Conservation (phyloP, 192 early-diverging fungal genomes). For the Helicostylum pulchrum region DNA sequence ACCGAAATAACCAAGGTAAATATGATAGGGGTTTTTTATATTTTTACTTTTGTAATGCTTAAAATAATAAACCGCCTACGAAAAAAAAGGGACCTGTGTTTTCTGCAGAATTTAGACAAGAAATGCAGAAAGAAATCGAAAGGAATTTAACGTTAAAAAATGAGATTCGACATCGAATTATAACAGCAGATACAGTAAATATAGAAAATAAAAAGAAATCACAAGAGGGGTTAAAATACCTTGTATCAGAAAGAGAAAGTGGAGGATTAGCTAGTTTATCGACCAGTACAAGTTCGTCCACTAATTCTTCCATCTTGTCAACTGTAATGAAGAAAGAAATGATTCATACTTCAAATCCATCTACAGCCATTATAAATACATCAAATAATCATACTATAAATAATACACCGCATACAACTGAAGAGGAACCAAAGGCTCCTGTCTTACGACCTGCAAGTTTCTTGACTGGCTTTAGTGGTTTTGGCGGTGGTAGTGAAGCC, state of each 20-base stretch:
- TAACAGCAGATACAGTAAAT: conserved; percentile 27
- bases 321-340: conserved; percentile 8
- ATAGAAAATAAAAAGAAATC: conserved; percentile 22
- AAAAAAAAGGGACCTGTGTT: conserved; percentile 40
- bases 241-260: conserved; percentile 36
- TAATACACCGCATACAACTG: background rate
- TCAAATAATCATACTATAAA: background rate
- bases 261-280: conserved; percentile 20
- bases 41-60: background rate
- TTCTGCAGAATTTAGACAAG: conserved; percentile 43
- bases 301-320: conserved; percentile 20
- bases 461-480: conserved; percentile 25
- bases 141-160: conserved; percentile 31
- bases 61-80: background rate
- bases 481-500: background rate
- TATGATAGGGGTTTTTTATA: background rate
- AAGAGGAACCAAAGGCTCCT: conserved; percentile 1
- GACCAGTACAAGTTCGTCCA: conserved; percentile 21
- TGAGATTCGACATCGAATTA: conserved; percentile 37
- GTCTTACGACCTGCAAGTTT: conserved; percentile 24
- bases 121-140: conserved; percentile 47
- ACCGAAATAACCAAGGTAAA: conserved; percentile 40
- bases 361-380: background rate
- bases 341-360: background rate
- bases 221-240: conserved; percentile 43